Conservation (phyloP, 345 rosid species). For the Eucalyptus pumila region DNA sequence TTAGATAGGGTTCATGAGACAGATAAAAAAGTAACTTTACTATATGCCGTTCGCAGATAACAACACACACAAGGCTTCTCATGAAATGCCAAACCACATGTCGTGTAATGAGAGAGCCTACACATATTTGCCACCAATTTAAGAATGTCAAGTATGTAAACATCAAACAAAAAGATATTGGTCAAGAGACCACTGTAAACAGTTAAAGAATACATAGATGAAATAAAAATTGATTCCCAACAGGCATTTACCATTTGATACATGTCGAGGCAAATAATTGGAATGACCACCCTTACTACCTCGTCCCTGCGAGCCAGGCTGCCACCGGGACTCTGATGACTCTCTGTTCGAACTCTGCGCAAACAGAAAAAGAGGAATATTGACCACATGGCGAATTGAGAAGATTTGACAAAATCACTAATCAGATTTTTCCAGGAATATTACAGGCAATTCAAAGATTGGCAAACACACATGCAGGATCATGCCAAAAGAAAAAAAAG, state of each 20-base stretch:
- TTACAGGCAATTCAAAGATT: background rate
- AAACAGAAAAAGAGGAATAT: conserved; percentile 18
- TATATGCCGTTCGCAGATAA: background rate
- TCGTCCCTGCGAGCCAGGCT: conserved; percentile 47
- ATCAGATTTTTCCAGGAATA: background rate
- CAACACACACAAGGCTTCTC: background rate
- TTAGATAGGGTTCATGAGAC: background rate
- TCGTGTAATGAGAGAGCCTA: background rate
- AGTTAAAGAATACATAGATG: background rate
- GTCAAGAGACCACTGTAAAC: background rate
- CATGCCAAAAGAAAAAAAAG: background rate
- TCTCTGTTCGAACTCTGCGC: conserved; percentile 39
- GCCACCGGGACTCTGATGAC: conserved; percentile 61
- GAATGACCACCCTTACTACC: conserved; percentile 52
- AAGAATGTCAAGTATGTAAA: background rate
- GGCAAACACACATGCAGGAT: background rate
- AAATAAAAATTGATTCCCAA: background rate
- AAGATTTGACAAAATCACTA: background rate
- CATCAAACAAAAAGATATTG: background rate
- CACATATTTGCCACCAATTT: background rate
- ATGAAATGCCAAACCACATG: background rate
- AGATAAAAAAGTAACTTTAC: background rate
- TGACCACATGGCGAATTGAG: background rate
- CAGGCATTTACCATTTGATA: conserved; percentile 41
- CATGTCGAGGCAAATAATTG: conserved; percentile 34